phyloP scores from a whole-genome alignment of 257 asterid species.

The Vinca minor region DNA sequence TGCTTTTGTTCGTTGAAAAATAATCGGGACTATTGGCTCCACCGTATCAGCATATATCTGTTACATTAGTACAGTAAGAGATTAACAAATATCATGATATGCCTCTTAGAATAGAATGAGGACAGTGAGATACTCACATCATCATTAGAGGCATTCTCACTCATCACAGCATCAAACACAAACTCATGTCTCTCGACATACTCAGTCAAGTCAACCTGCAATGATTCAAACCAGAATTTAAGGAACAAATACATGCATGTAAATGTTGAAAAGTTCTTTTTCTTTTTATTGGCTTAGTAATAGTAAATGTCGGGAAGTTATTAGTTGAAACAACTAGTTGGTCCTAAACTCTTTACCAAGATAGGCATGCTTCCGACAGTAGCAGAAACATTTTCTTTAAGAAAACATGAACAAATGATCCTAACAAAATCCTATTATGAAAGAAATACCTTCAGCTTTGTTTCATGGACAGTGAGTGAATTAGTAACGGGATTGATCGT shows the following conservation, averaged over 20 bases:
- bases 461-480: conserved; percentile 26
- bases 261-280: not conserved
- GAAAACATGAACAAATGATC: not conserved
- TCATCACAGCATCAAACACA: conserved; percentile 85
- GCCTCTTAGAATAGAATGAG: not conserved
- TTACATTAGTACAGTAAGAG: conserved; percentile 4
- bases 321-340: conserved; percentile 4
- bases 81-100: not conserved
- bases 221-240: not conserved
- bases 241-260: not conserved
- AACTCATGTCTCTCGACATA: conserved; percentile 83
- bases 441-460: conserved; percentile 27
- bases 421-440: not conserved
- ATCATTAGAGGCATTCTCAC: conserved; percentile 80
- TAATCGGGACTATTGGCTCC: conserved; percentile 82
- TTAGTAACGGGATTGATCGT: conserved; percentile 18
- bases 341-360: not conserved
- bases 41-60: conserved; percentile 78
- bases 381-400: not conserved
- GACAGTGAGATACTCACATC: conserved; percentile 40
- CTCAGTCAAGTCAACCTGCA: conserved; percentile 86
- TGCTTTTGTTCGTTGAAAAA: conserved; percentile 87
- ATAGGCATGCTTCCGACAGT: not conserved
- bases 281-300: too few relatives aligned
- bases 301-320: not conserved